Base-by-base conservation (phyloP, 805 yeast species). In the Maudiozyma turicensis region DNA sequence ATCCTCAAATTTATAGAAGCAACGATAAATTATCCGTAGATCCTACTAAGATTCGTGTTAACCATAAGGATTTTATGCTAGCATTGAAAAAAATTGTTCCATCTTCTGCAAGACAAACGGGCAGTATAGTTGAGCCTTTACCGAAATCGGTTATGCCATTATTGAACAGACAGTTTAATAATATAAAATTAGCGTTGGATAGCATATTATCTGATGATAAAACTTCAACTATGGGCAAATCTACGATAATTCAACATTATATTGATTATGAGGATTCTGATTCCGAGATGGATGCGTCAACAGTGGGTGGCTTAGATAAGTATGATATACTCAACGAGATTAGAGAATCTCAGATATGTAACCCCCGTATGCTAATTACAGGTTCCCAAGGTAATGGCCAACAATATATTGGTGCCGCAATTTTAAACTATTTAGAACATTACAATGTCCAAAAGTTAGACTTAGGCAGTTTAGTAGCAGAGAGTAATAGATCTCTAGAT, bases 1-100 rank as follows among this genome's bases (percentile, higher is more conserved):
- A 84, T 57, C 99, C 99, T 0, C 98, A 93, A 66, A 91, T 93
- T 43, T 93, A 93, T 66, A 69, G 75, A 53, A 76, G 90, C 8
- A 73, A 76, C 47, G 85, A 84, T 44, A 91, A 89, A 61, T 72
- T 91, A 41, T 65, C 72, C 43, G 83, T 93, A 33, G 80, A 89
- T 60, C 87, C 95, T 4, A 65, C 75, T 3, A 70, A 80, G 37
- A 84, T 93, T 34, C 74, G 72, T 46, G 95, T 91, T 1, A 76
- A 77, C 10, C 84, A 95, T 0, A 77, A 79, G 53, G 99, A 93
- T 66, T 91, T 93, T 60, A 82, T 87, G 75, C 71, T 80, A 49
- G 95, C 98, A 0, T 63, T 91, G 45, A 89, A 84, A 31, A 86
- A 86, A 60, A 86, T 91, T 49, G 80, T 90, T 29, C 99, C 99